Percentiles rank a stretch among this genome's conserved stretches.
phyloP scores from a whole-genome alignment of 1,139 yeast species.

The Suhomyces chickasaworum region DNA sequence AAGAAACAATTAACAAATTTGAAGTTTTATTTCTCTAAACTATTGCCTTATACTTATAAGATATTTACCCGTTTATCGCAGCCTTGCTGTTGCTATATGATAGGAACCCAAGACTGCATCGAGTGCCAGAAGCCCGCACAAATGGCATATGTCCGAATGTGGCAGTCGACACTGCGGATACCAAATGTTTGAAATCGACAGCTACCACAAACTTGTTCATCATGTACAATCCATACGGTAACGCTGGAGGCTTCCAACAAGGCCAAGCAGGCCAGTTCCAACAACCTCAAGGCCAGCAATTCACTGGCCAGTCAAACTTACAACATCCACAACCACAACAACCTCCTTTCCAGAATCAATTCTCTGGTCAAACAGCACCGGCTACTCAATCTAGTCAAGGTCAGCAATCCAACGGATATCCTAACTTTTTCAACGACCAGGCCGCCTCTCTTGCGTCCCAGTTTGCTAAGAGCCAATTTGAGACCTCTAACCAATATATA shows the following conservation, averaged over 20 bases:
- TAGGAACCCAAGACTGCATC: conserved; percentile 1
- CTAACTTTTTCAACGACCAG: conserved; percentile 70
- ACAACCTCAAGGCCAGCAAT: conserved; percentile 19
- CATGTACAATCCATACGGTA: conserved; percentile 53
- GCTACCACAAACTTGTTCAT: not conserved
- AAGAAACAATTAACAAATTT: not conserved
- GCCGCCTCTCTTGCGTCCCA: conserved; percentile 85
- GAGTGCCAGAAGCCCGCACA: conserved; percentile 3
- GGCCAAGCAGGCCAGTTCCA: conserved; percentile 15
- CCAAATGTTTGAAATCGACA: not conserved
- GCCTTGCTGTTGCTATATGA: conserved; percentile 1
- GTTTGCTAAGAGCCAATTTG: conserved; percentile 83
- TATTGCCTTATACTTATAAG: not conserved
- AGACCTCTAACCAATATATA: conserved; percentile 68
- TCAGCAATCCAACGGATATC: conserved; percentile 20
- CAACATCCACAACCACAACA: conserved; percentile 44
- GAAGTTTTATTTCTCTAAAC: not conserved
- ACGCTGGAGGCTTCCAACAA: conserved; percentile 25
- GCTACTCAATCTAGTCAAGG: conserved; percentile 18
- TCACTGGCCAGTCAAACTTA: conserved; percentile 20
- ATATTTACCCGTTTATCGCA: not conserved
- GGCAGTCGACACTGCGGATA: conserved; percentile 6
- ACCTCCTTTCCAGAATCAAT: conserved; percentile 16
- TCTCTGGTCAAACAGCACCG: conserved; percentile 15
- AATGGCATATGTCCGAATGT: conserved; percentile 1